Evolutionary conservation across 208 protist species (phyloP).

Genomic region (Acanthamoeba triangularis): DNA sequence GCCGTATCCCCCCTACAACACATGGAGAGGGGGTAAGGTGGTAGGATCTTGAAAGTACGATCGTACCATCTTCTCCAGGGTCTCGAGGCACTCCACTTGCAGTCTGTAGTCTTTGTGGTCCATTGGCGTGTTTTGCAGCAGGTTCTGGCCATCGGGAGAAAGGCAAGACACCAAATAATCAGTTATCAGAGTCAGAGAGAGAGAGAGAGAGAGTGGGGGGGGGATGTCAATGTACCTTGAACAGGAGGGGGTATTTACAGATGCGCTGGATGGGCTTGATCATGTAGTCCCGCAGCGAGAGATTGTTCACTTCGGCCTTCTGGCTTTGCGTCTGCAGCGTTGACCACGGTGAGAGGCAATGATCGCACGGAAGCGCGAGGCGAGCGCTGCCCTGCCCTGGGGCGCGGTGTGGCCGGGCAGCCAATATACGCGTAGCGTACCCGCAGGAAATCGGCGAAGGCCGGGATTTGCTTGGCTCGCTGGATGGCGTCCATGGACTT

Average conservation of each 20-base stretch:
- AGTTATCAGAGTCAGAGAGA: background rate
- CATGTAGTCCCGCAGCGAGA: slow-evolving; percentile 51
- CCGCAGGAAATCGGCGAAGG: slow-evolving; percentile 47
- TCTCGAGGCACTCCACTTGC: slow-evolving; percentile 29
- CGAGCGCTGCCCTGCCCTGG: too few species aligned
- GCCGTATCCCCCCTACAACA: too few species aligned
- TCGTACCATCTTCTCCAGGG: slow-evolving; percentile 47
- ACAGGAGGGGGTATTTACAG: slow-evolving; percentile 54
- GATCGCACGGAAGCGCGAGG: background rate
- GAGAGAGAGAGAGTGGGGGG: background rate
- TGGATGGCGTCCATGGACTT: slow-evolving; percentile 71
- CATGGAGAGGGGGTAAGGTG: background rate
- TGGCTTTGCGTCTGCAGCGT: background rate
- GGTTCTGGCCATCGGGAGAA: background rate
- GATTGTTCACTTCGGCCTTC: slow-evolving; percentile 19
- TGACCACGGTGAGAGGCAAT: background rate
- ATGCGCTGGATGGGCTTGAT: slow-evolving; percentile 68
- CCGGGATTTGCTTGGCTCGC: background rate
- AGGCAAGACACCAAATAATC: too few species aligned
- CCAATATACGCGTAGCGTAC: background rate
- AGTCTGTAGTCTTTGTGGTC: slow-evolving; percentile 43
- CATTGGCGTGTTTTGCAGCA: slow-evolving; percentile 44
- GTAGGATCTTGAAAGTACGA: too few species aligned
- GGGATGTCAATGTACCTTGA: background rate
- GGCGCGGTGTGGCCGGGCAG: background rate